phyloP scores from a whole-genome alignment of 2,329 filamentous ascomycete species.

The Aspergillus costaricaensis region DNA sequence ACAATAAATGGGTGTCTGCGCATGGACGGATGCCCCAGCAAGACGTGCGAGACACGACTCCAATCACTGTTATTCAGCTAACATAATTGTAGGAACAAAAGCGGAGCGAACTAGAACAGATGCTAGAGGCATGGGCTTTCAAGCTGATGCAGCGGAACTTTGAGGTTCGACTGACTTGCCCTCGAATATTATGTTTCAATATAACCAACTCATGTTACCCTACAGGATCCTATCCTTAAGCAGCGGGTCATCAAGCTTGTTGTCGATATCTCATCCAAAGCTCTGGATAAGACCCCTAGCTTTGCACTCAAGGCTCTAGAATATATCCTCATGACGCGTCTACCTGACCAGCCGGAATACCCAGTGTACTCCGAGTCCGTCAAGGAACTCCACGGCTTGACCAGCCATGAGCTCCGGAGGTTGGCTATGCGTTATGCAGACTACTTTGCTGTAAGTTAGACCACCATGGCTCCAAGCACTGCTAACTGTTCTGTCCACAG shows the following conservation, averaged over 20 bases:
- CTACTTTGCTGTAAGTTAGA: constrained; percentile 68
- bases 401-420: constrained; percentile 83
- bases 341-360: constrained; percentile 70
- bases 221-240: constrained; percentile 74
- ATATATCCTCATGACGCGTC: constrained; percentile 82
- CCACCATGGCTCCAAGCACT: neutral
- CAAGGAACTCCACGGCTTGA: constrained; percentile 81
- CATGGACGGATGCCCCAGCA: constrained; percentile 56
- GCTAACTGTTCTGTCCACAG: constrained; percentile 48
- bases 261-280: constrained; percentile 80
- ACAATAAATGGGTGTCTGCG: constrained; percentile 71
- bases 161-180: constrained; percentile 30
- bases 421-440: constrained; percentile 89
- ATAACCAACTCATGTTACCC: neutral
- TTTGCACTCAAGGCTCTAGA: constrained; percentile 91
- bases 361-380: constrained; percentile 81
- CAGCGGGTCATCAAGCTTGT: constrained; percentile 80
- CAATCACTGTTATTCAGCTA: constrained; percentile 1
- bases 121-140: constrained; percentile 45
- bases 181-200: neutral
- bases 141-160: constrained; percentile 44
- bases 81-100: constrained; percentile 37
- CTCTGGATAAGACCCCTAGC: constrained; percentile 71
- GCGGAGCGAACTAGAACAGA: constrained; percentile 40
- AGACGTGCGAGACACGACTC: constrained; percentile 38